A percentile compares a stretch with the other conserved stretches of the same genome.
phyloP scores from a whole-genome alignment of 306 rosid genomes.

The Cercis canadensis region DNA sequence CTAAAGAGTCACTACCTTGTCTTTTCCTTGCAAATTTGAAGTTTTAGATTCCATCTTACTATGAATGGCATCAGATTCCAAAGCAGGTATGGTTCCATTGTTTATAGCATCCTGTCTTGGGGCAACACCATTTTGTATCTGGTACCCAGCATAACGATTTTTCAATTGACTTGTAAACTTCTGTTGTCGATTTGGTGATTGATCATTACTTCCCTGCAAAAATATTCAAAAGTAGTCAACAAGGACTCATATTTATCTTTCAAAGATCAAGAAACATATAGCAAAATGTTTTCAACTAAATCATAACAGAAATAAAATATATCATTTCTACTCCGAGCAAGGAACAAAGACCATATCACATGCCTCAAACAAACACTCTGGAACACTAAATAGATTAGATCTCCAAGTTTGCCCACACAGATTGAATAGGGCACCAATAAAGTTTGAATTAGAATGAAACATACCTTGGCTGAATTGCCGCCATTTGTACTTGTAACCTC shows the following conservation, averaged over 20 bases:
- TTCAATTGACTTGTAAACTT: slow-evolving; percentile 61
- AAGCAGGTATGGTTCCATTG: slow-evolving; percentile 65
- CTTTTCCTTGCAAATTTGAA: slow-evolving; percentile 57
- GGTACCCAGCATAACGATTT: slow-evolving; percentile 50
- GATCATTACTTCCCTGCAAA: slow-evolving; percentile 72
- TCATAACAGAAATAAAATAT: neutral
- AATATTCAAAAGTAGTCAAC: slow-evolving; percentile 33
- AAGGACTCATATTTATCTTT: slow-evolving; percentile 16
- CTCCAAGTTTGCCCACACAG: slow-evolving; percentile 1
- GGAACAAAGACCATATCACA: neutral
- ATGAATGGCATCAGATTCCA: slow-evolving; percentile 47
- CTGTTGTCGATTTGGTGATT: slow-evolving; percentile 63
- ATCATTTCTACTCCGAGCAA: slow-evolving; percentile 3
- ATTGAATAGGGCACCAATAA: neutral
- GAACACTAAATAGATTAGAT: neutral
- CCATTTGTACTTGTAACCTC: slow-evolving; percentile 59
- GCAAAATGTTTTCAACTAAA: slow-evolving; percentile 19
- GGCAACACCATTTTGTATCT: slow-evolving; percentile 47
- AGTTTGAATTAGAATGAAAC: neutral
- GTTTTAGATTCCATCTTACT: slow-evolving; percentile 55
- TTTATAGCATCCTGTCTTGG: slow-evolving; percentile 48
- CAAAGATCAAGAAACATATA: slow-evolving; percentile 3
- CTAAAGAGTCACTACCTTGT: slow-evolving; percentile 64
- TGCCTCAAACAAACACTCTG: slow-evolving; percentile 3
- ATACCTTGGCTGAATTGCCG: slow-evolving; percentile 53